Base-by-base conservation (phyloP, 1,284 basidiomycete species). In the Puccinia horiana region DNA sequence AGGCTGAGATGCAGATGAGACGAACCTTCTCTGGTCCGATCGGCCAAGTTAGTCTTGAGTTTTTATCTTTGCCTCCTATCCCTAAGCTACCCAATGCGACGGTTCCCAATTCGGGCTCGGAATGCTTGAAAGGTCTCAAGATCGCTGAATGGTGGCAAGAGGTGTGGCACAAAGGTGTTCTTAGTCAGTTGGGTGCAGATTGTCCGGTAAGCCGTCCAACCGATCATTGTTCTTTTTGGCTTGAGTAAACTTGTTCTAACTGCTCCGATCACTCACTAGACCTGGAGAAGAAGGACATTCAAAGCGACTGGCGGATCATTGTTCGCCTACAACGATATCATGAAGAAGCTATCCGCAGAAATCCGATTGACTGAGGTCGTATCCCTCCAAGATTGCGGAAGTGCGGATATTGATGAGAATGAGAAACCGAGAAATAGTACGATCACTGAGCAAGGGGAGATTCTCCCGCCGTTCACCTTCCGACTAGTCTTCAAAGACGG, bases 61-160 rank as follows among this genome's bases (percentile, higher is more conserved):
- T 75, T 44, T 40, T 81, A 14, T 74, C 72, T 11, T 44, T 81
- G 12, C 80, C 80, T 49, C 80, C 80, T 1, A 73, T 81, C 42
- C 80, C 80, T n/a, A 81, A 81, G 58, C 42, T 74, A 32, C 70
- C 80, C 20, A 61, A 81, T 32, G 56, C 80, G 14, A 61, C 58
- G 12, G 32, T 81, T 61, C 80, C 80, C 14, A 81, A 75, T 37
- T 81, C 80, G 29, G 72, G 80, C 26, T 70, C 69, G 26, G 80
- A 81, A 56, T 81, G 80, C 47, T 35, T 81, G n/a, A 81, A 81
- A 67, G 80, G 80, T 35, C 58, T 81, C 14, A 63, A 75, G 44
- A 67, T 81, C 18, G 80, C 80, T 47, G 72, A 75, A 69, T 81
- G 80, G 80, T 81, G 80, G 80, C 80, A 81, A 54, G 72, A 81